Conservation (phyloP, 2,329 filamentous ascomycete genomes). For the Aspergillus aculeatus region DNA sequence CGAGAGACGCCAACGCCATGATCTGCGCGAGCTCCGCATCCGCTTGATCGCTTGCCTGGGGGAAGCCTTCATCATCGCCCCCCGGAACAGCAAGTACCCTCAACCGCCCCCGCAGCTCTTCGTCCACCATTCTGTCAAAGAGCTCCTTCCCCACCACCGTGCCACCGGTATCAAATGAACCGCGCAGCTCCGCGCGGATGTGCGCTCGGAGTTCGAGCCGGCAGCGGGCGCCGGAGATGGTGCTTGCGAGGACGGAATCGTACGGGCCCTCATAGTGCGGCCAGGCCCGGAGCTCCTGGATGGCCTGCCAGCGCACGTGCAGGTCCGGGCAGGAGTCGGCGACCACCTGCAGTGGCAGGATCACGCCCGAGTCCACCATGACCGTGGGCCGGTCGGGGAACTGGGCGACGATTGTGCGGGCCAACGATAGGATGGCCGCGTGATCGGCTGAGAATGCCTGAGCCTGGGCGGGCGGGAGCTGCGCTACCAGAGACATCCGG, state of each 20-base stretch:
- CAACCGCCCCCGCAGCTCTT: background rate
- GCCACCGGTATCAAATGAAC: background rate
- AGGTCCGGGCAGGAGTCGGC: background rate
- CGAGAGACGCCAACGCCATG: too few species aligned
- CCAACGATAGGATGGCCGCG: background rate
- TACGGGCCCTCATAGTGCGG: background rate
- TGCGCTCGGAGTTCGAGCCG: background rate
- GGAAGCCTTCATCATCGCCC: background rate
- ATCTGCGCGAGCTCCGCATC: too few species aligned
- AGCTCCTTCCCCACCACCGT: too few species aligned
- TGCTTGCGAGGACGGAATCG: background rate
- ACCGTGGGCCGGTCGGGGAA: background rate
- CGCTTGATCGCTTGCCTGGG: too few species aligned
- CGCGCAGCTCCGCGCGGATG: background rate
- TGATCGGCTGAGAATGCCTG: background rate
- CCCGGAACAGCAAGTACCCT: background rate
- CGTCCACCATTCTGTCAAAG: background rate
- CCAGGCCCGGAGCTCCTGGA: background rate
- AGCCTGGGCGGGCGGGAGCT: background rate
- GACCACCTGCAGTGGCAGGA: background rate
- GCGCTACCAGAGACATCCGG: background rate
- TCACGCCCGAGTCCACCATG: background rate
- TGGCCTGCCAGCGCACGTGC: background rate
- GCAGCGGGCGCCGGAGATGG: background rate
- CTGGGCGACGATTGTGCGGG: background rate